A percentile compares a stretch with the other conserved stretches of the same genome.
phyloP scores from a whole-genome alignment of 2,329 filamentous ascomycete genomes.

The Daldinia eschscholtzii region DNA sequence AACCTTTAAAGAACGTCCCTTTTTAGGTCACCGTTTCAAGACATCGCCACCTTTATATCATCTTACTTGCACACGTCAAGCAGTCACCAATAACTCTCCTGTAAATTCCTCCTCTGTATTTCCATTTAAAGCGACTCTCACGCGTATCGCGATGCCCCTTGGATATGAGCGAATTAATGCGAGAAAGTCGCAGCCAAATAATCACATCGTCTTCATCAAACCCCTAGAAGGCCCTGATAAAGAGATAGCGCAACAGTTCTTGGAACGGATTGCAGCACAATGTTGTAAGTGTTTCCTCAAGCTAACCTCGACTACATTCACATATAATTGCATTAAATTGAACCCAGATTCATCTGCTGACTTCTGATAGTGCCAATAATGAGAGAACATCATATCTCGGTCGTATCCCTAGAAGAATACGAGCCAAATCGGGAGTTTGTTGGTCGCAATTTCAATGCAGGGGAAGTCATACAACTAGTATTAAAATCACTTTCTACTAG shows the following conservation, averaged over 20 bases:
- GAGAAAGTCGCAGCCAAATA: conserved; percentile 79
- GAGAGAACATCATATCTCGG: conserved; percentile 72
- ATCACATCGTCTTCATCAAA: conserved; percentile 87
- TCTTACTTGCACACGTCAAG: neutral
- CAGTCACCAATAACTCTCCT: neutral
- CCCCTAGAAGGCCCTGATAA: conserved; percentile 75
- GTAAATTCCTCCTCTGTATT: neutral
- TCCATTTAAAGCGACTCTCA: neutral
- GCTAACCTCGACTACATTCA: neutral
- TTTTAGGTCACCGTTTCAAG: neutral
- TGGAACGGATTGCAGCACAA: conserved; percentile 84
- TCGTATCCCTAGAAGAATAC: conserved; percentile 83
- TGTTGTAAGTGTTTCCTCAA: conserved; percentile 64
- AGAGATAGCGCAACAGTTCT: conserved; percentile 74
- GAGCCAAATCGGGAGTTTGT: conserved; percentile 85
- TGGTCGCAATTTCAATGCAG: conserved; percentile 90
- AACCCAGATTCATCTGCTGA: conserved; percentile 9
- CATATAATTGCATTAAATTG: neutral
- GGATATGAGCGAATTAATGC: conserved; percentile 85
- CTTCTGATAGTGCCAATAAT: conserved; percentile 71
- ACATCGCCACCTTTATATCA: neutral
- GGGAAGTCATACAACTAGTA: conserved; percentile 88
- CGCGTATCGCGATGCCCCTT: conserved; percentile 72
- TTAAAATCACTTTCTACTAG: conserved; percentile 74
- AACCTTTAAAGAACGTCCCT: neutral